Base-by-base conservation (phyloP, 1,284 basidiomycete species). In the Entoloma clypeatum region DNA sequence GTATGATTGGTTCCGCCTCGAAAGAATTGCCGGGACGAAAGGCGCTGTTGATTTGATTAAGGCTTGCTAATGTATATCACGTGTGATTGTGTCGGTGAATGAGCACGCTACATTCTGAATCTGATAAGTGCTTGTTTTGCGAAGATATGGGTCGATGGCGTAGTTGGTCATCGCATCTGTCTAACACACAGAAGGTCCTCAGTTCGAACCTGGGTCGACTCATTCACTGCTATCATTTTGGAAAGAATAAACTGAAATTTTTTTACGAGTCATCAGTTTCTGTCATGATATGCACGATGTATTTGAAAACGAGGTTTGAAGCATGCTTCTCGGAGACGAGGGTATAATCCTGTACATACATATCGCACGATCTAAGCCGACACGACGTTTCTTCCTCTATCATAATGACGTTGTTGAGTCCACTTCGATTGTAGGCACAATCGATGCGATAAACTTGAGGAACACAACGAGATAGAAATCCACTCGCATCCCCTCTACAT, bases 391-490 rank as follows among this genome's bases (percentile, higher is more conserved):
- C 31, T n/a, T n/a, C n/a, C n/a, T n/a, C n/a, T n/a, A n/a, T 66
- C 61, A 91, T 67, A 91, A 88, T 14, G 88, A 76, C 23, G 90
- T 88, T 35, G 89, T 92, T 47, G 88, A 91, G 63, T 92, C 89
- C 32, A 92, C 87, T 68, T 97, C 93, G 61, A 97, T 96, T 25
- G 93, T 96, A 17, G 93, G 93, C 42, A 92, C 88, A 61, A 92
- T 92, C 32, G 84, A 87, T 10, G 92, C 91, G 61, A 96, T 94
- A 67, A 96, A 96, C 74, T 96, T 97, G 71, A 96, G 79, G 77
- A 96, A 95, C 50, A 94, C 92, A 60, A 94, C 89, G 36, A 94
- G 77, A 62, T 95, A 95, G 62, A 92, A 92, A 64, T 97, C 93
- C 39, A 97, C 93, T 28, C 92, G 77, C 76, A 97, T 84, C 28